phyloP scores from a whole-genome alignment of 371 early-diverging fungal species.

The Mucor indicus region DNA sequence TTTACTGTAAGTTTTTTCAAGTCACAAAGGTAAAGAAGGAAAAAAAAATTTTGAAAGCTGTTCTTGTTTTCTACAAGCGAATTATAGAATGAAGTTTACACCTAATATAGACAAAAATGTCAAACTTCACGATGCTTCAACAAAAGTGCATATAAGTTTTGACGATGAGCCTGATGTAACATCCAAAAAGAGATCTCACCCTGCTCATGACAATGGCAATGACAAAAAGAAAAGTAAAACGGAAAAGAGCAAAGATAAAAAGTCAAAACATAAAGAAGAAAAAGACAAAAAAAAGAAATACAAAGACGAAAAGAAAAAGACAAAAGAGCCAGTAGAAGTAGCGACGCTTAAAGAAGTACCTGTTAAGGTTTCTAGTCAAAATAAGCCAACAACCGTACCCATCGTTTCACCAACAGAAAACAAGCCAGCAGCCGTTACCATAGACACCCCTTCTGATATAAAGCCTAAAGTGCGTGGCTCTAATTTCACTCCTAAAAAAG shows the following conservation, averaged over 20 bases:
- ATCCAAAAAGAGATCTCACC: constrained; percentile 11
- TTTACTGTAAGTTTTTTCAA: too few relatives aligned
- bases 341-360: neutral
- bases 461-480: neutral
- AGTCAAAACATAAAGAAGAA: constrained; percentile 14
- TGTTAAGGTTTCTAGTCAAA: too few relatives aligned
- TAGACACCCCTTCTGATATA: neutral
- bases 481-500: constrained; percentile 5
- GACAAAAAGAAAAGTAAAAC: neutral
- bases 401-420: neutral
- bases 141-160: constrained; percentile 40
- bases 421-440: neutral
- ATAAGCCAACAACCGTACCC: neutral
- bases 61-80: too few relatives aligned
- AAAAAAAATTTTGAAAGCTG: too few relatives aligned
- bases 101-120: constrained; percentile 27
- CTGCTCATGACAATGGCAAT: constrained; percentile 1
- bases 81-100: constrained; percentile 37
- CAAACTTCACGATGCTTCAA: constrained; percentile 20
- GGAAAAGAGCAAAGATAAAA: neutral
- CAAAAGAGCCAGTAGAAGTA: neutral
- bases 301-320: constrained; percentile 12
- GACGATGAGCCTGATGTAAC: constrained; percentile 16
- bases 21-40: too few relatives aligned
- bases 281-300: constrained; percentile 11